These are phyloP conservation scores for Diaporthe capsici DNA, from an alignment of 2,329 filamentous ascomycete genomes.

Conservation along the genomic window DNA sequence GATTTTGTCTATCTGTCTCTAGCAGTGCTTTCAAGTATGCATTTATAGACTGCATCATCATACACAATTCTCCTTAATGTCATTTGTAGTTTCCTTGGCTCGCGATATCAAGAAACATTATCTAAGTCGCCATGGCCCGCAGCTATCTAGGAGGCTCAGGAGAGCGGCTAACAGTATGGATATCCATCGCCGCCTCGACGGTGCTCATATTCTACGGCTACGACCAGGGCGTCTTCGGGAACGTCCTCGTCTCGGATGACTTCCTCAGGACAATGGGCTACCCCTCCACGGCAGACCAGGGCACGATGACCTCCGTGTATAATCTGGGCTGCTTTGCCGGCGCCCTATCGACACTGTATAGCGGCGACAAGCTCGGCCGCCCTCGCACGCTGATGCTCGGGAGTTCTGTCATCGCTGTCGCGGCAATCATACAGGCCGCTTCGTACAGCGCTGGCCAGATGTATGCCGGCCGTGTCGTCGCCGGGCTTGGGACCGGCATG, in stretches of 20 bases:
- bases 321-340: constrained; percentile 45
- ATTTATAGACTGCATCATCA: not conserved
- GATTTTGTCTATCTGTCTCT: too few species aligned
- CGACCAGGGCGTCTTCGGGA: constrained; percentile 54
- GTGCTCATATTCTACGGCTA: constrained; percentile 66
- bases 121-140: constrained; percentile 21
- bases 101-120: too few species aligned
- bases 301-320: constrained; percentile 45
- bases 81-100: not conserved
- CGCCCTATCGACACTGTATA: constrained; percentile 43
- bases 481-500: constrained; percentile 43
- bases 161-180: constrained; percentile 65
- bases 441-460: constrained; percentile 41
- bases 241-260: constrained; percentile 48
- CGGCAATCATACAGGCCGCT: constrained; percentile 41
- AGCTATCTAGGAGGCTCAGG: constrained; percentile 64
- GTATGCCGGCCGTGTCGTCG: constrained; percentile 42
- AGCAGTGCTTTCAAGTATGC: not conserved
- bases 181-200: constrained; percentile 63
- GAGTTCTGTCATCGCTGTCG: constrained; percentile 43
- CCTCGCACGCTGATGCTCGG: constrained; percentile 45
- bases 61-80: not conserved
- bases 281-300: constrained; percentile 38
- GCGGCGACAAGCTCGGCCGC: constrained; percentile 45
- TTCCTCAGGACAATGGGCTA: constrained; percentile 45